Conservation (phyloP, 2,329 filamentous ascomycete genomes). For the Cordyceps pruinosa region DNA sequence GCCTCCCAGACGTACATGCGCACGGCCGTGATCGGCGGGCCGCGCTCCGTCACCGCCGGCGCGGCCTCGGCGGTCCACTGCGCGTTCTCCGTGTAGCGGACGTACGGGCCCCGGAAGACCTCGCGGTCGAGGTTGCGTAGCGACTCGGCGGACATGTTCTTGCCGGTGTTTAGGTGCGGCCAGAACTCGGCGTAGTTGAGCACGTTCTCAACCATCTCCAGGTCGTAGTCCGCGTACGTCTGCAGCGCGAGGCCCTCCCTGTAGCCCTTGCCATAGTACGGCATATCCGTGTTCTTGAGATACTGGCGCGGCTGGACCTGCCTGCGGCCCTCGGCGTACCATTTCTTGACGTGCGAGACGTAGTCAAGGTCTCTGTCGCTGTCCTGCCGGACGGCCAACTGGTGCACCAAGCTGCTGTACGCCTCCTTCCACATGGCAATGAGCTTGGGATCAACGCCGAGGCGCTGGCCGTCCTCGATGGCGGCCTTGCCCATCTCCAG, state of each 20-base stretch:
- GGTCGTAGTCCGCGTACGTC: neutral
- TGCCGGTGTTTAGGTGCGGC: neutral
- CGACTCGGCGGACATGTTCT: neutral
- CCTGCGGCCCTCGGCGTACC: neutral
- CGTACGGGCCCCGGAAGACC: conserved; percentile 1
- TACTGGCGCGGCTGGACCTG: neutral
- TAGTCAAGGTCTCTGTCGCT: neutral
- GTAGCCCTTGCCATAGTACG: neutral
- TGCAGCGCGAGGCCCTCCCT: neutral
- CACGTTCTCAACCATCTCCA: neutral
- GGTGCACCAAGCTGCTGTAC: neutral
- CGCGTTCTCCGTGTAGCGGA: neutral
- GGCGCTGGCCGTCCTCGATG: neutral
- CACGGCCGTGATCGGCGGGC: neutral
- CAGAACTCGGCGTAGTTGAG: neutral
- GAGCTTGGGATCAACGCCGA: neutral
- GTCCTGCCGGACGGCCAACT: neutral
- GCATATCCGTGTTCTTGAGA: neutral
- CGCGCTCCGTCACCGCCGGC: neutral
- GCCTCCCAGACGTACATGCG: neutral
- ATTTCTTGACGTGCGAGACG: neutral
- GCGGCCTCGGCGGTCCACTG: neutral
- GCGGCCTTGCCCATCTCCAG: neutral
- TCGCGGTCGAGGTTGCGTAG: neutral
- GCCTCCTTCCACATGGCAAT: neutral